Evolutionary conservation across 2,329 filamentous ascomycete genomes (phyloP).

Genomic region (Rugonectria rugulosa): DNA sequence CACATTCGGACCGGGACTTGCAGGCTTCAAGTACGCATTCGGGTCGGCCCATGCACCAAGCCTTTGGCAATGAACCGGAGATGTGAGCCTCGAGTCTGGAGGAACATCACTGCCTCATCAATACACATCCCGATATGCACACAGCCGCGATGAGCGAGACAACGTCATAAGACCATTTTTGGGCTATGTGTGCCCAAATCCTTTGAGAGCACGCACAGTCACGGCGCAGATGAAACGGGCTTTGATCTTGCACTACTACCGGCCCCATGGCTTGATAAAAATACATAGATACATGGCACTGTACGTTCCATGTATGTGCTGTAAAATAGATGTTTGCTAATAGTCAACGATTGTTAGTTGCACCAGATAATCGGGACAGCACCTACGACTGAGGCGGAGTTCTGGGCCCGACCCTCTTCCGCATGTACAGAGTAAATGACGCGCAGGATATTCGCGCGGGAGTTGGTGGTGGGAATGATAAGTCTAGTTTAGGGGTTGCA

Average conservation of each 20-base stretch:
- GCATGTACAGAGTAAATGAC: constrained; percentile 36
- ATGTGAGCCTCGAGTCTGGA: constrained; percentile 9
- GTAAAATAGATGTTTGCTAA: constrained; percentile 5
- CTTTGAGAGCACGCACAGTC: constrained; percentile 34
- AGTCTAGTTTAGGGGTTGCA: constrained; percentile 9
- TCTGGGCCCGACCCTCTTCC: constrained; percentile 20
- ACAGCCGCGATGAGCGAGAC: constrained; percentile 19
- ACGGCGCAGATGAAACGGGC: constrained; percentile 28
- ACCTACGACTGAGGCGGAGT: constrained; percentile 9
- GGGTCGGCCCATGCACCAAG: constrained; percentile 15
- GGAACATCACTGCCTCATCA: constrained; percentile 13
- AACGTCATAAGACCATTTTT: constrained; percentile 27
- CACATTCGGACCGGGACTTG: too few species aligned
- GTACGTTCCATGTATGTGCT: neutral
- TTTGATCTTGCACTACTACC: constrained; percentile 10
- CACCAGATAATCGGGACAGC: constrained; percentile 30
- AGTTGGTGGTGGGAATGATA: constrained; percentile 21
- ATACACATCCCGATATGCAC: constrained; percentile 17
- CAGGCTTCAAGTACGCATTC: constrained; percentile 21
- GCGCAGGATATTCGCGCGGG: constrained; percentile 33
- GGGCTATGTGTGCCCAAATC: constrained; percentile 21
- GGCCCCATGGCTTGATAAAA: constrained; percentile 17
- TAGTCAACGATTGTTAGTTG: neutral
- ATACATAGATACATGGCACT: constrained; percentile 19
- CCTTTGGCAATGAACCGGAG: constrained; percentile 11